Base-by-base conservation (phyloP, 106 monocot species). In the Narthecium ossifragum region DNA sequence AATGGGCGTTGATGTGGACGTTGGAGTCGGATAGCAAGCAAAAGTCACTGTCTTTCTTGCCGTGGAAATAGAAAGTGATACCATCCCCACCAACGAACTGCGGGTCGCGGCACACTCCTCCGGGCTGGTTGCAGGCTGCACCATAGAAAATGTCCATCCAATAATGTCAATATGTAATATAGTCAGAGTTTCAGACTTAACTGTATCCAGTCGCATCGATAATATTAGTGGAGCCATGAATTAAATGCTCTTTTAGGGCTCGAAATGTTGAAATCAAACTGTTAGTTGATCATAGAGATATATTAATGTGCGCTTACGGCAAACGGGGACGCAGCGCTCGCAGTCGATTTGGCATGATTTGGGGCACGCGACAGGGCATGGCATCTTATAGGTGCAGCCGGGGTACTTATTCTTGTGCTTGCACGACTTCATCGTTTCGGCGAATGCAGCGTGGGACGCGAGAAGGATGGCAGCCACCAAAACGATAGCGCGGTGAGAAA, bases 1-100 rank as follows among this genome's bases (percentile, higher is more conserved):
- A 79, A 68, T 79, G 84, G 27, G 63, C 84, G 67, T 84, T 79
- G 71, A 84, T 74, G 75, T 84, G 78, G 79, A 84, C 48, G 30
- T 59, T 14, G 41, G 75, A n/a, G 67, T 84, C 78, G 38, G 78
- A 54, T 31, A 84, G 29, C 24, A 84, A 68, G n/a, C 70, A 74
- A 67, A 83, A 83, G 63, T 83, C 70, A 6, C 63, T 41, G 67
- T 71, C 74, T 15, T 70, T 65, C 46, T 46, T 11, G 30, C 82
- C 79, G 69, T 79, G 79, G 68, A 79, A 79, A 58, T 64, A 74
- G 72, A 79, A 79, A 31, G 73, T 74, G 52, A 74, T 62, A 29
- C 79, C 79, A 47, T 79, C 79, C 20, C 73, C 79, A 7, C 79
- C 79, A 3, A 79, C 68, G 63, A 79, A 79, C 9, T 60, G 67